Evolutionary conservation across 768 basidiomycete genomes (phyloP), one percentile per base, ranked within the genome.

Genomic region (Hypsizygus marmoreus): DNA sequence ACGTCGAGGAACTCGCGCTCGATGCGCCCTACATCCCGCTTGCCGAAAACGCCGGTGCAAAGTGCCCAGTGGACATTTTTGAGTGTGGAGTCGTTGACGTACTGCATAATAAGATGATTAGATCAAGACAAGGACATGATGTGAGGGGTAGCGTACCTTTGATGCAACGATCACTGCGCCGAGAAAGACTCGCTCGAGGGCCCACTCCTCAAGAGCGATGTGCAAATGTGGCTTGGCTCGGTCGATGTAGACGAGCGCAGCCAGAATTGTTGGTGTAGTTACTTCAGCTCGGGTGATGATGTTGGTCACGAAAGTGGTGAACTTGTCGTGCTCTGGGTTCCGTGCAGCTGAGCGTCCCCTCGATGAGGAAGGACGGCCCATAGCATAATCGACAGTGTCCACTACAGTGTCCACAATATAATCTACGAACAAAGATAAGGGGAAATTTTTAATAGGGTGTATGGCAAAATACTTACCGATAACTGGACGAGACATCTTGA

Each of bases 41-140:
- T 88, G 54, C 87, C 86, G 61, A 90, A 90, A 20, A 89, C 83
- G 23, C 84, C 84, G 0, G 88, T 88, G 66, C 86, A 88, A n/a
- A 86, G 72, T 7, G 87, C 85, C 91, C 91, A 94, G 64, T 94
- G 91, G 39, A 88, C 76, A 68, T 94, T 94, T 76, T 94, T 94
- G 12, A 92, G 77, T 20, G 88, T 90, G 12, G 87, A 91, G 63
- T 95, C 92, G 63, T 94, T 92, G 26, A 87, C 71, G 61, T 93
- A 93, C 82, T 89, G 49, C 10, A 16, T 17, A 30, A 41, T 39
- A 47, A 9, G 25, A 38, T 51, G 17, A 56, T 32, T 39, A 40
- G 40, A 40, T 45, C 48, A 31, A 35, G 41, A 35, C 17, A 45
- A 46, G 42, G 43, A 39, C 40, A 38, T 26, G 20, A 23, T 26